phyloP scores from a whole-genome alignment of 257 asterid genomes.

The Gentiana macrophylla region DNA sequence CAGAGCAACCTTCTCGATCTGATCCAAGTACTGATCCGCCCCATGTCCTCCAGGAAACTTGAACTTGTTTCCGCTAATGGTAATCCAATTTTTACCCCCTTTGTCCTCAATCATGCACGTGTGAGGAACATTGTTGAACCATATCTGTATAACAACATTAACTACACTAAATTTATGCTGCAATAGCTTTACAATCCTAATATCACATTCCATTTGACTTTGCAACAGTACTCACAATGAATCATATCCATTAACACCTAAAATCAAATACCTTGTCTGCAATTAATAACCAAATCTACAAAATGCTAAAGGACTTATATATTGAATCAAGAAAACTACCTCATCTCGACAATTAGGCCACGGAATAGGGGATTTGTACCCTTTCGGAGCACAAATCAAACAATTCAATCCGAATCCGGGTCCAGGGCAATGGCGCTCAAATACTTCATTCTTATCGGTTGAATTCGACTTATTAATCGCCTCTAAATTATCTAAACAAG shows the following conservation, averaged over 20 bases:
- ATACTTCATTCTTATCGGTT: slow-evolving; percentile 65
- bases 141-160: slow-evolving; percentile 39
- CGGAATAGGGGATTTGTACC: slow-evolving; percentile 61
- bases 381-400: slow-evolving; percentile 76
- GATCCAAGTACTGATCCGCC: slow-evolving; percentile 87
- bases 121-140: slow-evolving; percentile 97
- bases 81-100: slow-evolving; percentile 95
- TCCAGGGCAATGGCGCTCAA: slow-evolving; percentile 89
- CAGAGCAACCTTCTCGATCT: slow-evolving; percentile 62
- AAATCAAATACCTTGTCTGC: no score
- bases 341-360: slow-evolving; percentile 96
- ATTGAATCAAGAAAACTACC: slow-evolving; percentile 18
- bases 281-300: no score
- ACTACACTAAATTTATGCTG: neutral
- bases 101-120: slow-evolving; percentile 87
- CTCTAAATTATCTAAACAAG: slow-evolving; percentile 82
- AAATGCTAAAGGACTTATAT: no score
- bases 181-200: neutral
- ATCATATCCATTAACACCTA: no score
- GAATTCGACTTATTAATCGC: slow-evolving; percentile 40
- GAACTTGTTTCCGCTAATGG: slow-evolving; percentile 70
- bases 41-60: slow-evolving; percentile 99
- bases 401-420: slow-evolving; percentile 59
- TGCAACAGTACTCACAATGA: no score
- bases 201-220: no score